These are phyloP conservation scores for Phytophthora hibernalis DNA, from an alignment of 352 stramenopile species.

Conservation along the genomic window DNA sequence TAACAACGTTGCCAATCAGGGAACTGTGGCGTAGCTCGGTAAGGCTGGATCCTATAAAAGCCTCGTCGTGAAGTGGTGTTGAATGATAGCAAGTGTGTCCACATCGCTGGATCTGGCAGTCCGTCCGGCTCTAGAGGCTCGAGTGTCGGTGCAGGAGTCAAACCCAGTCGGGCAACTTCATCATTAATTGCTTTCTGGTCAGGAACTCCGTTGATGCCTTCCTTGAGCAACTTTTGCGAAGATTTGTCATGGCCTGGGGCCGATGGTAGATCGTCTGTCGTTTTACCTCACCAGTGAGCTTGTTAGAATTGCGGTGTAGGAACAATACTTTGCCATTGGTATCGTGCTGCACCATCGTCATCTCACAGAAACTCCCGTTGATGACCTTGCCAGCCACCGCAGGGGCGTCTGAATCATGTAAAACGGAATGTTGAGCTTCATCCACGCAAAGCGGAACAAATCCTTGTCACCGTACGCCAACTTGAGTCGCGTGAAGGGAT, in stretches of 20 bases:
- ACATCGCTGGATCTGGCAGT: conserved; percentile 54
- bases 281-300: conserved; percentile 42
- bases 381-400: conserved; percentile 20
- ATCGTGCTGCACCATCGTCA: conserved; percentile 9
- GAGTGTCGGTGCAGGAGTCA: conserved; percentile 14
- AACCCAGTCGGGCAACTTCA: conserved; percentile 10
- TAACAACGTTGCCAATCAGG: conserved; percentile 58
- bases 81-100: conserved; percentile 68
- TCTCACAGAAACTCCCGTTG: too few species aligned
- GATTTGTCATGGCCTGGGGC: conserved; percentile 17
- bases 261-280: conserved; percentile 19
- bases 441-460: conserved; percentile 52
- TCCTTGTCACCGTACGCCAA: conserved; percentile 32
- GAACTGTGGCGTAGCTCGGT: conserved; percentile 36
- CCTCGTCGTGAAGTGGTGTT: conserved; percentile 38
- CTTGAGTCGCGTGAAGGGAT: conserved; percentile 43
- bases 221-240: conserved; percentile 11
- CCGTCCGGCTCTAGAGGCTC: conserved; percentile 18
- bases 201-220: conserved; percentile 9
- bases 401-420: conserved; percentile 59
- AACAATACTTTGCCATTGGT: conserved; percentile 44
- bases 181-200: conserved; percentile 13
- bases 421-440: conserved; percentile 49
- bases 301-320: conserved; percentile 55
- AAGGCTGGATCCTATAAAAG: conserved; percentile 58